Evolutionary conservation across 805 yeast genomes (phyloP), one percentile per base, ranked within the genome.

Genomic region (Naumovozyma dairenensis): DNA sequence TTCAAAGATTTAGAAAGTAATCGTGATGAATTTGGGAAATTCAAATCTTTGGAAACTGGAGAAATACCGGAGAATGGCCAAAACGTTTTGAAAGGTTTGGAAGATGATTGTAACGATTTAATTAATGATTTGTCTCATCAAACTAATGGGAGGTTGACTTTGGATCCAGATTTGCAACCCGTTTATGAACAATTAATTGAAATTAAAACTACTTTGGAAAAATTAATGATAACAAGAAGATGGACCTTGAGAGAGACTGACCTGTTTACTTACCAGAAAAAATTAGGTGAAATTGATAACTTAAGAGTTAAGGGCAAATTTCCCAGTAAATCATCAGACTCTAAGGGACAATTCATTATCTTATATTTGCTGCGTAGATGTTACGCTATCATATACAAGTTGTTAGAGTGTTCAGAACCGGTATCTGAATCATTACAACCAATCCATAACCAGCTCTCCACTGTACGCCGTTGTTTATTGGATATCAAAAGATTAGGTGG

Each of bases 201-300:
- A 29, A 67, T 85, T 45, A 83, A 85, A 55, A 67, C 74, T 16
- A 77, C 78, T 14, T 67, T 92, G 40, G 95, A 84, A 46, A 84
- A 83, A 45, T 64, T 92, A 42, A 67, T 89, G 47, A 75, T 92
- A 29, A 92, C 98, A 3, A 77, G 96, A 59, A 73, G 98, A 56
- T 92, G 99, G 99, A 89, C 97, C 2, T 66, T 92, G 62, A 74
- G 99, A 51, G 95, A 87, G 51, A 92, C 98, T 0, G 99, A 92
- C 60, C 67, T 92, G 40, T 92, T 81, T 61, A 69, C 71, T 31
- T 87, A 82, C 55, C 94, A 86, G 59, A 75, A 78, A 49, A 67
- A 69, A 42, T 65, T 92, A 41, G 77, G 74, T 48, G 71, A 66
- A 37, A 77, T 92, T 40, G 96, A 89, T 53, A 80, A 76, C 33